Evolutionary conservation across 805 yeast genomes (phyloP).

Genomic region (Yarrowia sp.): DNA sequence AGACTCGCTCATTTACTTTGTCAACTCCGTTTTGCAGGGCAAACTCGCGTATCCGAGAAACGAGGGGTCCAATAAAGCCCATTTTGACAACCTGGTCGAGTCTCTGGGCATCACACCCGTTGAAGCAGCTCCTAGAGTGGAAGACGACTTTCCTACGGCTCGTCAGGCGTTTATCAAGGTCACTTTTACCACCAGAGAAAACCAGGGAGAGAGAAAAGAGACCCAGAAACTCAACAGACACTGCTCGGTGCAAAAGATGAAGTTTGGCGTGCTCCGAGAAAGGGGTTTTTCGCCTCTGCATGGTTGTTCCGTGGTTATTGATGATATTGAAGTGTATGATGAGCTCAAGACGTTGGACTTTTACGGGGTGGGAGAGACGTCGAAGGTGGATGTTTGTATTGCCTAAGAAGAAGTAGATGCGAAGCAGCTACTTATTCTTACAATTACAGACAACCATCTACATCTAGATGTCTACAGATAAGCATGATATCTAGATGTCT

Average conservation of each 20-base stretch:
- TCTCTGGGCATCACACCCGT: not conserved
- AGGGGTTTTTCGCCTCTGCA: not conserved
- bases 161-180: conserved; percentile 2
- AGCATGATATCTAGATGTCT: no score
- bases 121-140: not conserved
- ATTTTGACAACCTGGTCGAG: not conserved
- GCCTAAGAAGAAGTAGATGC: no score
- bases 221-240: not conserved
- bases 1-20: conserved; percentile 1
- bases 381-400: not conserved
- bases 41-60: not conserved
- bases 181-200: not conserved
- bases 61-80: not conserved
- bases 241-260: conserved; percentile 1
- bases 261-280: not conserved
- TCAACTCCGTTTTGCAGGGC: not conserved
- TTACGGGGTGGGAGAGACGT: not conserved
- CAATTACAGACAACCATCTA: no score
- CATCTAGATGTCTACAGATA: no score
- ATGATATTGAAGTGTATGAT: conserved; percentile 7
- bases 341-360: conserved; percentile 18
- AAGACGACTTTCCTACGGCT: not conserved
- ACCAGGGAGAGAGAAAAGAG: no score
- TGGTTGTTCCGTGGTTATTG: not conserved
- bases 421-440: no score